A percentile compares a stretch with the other conserved stretches of the same genome.
Evolutionary conservation across 202 grass and related monocot genomes (phyloP).

Genomic region (Cymbopogon flexuosus): DNA sequence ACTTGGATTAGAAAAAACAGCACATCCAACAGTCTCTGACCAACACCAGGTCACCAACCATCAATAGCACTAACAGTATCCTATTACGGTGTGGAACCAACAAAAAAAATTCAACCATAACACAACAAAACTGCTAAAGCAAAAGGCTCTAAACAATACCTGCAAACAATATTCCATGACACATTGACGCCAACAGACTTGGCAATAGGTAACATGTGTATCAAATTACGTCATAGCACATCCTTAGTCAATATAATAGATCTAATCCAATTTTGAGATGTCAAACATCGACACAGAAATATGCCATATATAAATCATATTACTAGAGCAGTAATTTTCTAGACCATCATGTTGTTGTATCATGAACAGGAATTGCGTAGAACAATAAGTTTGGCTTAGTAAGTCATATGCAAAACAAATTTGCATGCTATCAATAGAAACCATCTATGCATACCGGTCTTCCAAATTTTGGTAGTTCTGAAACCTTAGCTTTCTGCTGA

Average conservation of each 20-base stretch:
- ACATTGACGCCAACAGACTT: constrained; percentile 11
- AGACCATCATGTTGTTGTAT: background rate
- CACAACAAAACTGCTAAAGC: background rate
- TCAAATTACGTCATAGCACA: background rate
- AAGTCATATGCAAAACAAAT: background rate
- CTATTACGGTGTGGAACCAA: background rate
- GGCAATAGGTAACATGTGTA: background rate
- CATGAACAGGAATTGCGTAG: background rate
- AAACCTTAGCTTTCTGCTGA: constrained; percentile 79
- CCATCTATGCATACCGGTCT: constrained; percentile 54
- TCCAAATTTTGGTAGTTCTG: constrained; percentile 94
- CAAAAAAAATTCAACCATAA: background rate
- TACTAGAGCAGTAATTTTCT: background rate
- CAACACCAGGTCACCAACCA: background rate
- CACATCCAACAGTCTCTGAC: background rate
- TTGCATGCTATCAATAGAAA: constrained; percentile 16
- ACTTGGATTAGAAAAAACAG: background rate
- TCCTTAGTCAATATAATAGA: background rate
- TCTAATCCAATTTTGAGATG: background rate
- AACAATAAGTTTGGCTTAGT: background rate
- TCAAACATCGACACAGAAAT: background rate
- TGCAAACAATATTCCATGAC: background rate
- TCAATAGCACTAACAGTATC: background rate
- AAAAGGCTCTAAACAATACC: background rate
- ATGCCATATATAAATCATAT: background rate